Evolutionary conservation across 1,284 basidiomycete species (phyloP).

Genomic region (Melanopsichium pennsylvanicum): DNA sequence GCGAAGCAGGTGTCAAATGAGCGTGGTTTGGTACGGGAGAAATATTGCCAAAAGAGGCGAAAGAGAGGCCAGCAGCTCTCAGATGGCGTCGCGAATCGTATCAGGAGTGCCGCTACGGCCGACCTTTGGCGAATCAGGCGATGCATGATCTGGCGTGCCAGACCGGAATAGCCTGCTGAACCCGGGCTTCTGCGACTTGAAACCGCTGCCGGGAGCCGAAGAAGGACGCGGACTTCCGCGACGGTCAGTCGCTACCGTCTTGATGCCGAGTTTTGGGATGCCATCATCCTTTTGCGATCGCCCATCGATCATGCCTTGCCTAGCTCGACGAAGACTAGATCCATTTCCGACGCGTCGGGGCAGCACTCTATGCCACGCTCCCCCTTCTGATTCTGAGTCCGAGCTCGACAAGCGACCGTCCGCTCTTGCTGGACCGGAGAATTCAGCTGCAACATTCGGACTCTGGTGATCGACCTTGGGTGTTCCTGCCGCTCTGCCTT

Average conservation of each 20-base stretch:
- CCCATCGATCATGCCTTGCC: constrained; percentile 16
- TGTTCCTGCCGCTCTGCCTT: background rate
- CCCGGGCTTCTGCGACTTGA: constrained; percentile 19
- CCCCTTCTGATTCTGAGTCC: constrained; percentile 46
- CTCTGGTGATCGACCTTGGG: background rate
- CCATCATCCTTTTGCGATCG: constrained; percentile 12
- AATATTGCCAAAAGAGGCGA: no score
- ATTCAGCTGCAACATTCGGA: background rate
- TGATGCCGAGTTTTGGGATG: background rate
- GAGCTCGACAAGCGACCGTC: constrained; percentile 29
- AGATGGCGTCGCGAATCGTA: constrained; percentile 32
- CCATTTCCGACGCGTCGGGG: constrained; percentile 33
- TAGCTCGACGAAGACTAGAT: constrained; percentile 25
- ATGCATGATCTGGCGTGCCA: constrained; percentile 6
- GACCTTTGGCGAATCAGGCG: constrained; percentile 3
- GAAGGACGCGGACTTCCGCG: constrained; percentile 28
- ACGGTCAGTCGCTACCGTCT: constrained; percentile 13
- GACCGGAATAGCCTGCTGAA: constrained; percentile 17
- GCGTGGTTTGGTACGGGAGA: no score
- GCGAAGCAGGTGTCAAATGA: no score
- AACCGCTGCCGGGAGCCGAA: constrained; percentile 9
- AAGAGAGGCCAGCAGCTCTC: constrained; percentile 3
- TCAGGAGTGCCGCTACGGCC: constrained; percentile 36
- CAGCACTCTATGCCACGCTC: constrained; percentile 42
- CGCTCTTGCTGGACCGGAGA: constrained; percentile 14